phyloP scores from a whole-genome alignment of 2,329 filamentous ascomycete species.

The Aaosphaeria arxii region DNA sequence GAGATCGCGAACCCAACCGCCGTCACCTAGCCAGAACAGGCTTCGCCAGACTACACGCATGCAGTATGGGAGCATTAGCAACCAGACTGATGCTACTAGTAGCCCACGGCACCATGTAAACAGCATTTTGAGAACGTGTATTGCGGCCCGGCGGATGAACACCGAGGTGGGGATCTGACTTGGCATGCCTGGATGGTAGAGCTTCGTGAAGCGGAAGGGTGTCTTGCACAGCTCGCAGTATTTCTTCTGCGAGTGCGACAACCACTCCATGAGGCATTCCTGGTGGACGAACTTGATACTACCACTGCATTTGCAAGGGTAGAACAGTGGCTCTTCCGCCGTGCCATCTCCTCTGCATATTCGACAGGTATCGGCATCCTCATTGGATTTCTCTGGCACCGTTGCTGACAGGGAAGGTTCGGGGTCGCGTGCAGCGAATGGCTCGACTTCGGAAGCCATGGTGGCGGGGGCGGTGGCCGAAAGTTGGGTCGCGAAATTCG shows the following conservation, averaged over 20 bases:
- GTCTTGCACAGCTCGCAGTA: constrained; percentile 99
- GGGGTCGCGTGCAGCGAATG: constrained; percentile 7
- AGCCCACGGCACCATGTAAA: constrained; percentile 75
- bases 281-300: constrained; percentile 99
- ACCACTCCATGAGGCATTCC: constrained; percentile 97
- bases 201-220: constrained; percentile 94
- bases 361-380: constrained; percentile 81
- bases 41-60: constrained; percentile 92
- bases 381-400: constrained; percentile 13
- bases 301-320: constrained; percentile 97
- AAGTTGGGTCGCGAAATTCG: not conserved
- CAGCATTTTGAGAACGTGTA: constrained; percentile 69
- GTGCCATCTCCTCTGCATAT: constrained; percentile 93
- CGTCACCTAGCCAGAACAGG: constrained; percentile 90
- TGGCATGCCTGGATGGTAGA: constrained; percentile 95
- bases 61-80: constrained; percentile 81
- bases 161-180: constrained; percentile 73
- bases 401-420: not conserved
- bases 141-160: constrained; percentile 73
- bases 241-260: constrained; percentile 98
- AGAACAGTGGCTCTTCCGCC: constrained; percentile 81
- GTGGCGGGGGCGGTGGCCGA: not conserved
- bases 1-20: constrained; percentile 58
- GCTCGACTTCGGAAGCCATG: constrained; percentile 22
- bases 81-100: constrained; percentile 82